phyloP scores from a whole-genome alignment of 306 rosid species.

The Casuarina glauca region DNA sequence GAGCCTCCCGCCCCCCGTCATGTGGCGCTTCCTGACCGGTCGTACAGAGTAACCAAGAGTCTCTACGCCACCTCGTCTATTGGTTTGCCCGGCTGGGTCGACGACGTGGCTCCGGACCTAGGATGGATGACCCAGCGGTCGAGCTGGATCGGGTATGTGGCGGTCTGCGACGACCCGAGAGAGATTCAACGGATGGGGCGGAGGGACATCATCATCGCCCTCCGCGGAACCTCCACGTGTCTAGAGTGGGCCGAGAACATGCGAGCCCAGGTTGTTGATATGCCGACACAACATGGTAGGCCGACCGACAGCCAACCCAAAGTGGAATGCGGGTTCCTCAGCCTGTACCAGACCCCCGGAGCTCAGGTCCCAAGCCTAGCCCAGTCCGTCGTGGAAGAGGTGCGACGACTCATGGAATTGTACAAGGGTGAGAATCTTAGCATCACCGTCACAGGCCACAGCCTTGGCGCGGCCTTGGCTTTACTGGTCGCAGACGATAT shows the following conservation, averaged over 20 bases:
- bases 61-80: constrained; percentile 88
- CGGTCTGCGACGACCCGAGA: constrained; percentile 74
- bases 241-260: constrained; percentile 91
- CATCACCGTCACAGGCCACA: constrained; percentile 84
- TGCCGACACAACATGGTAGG: neutral
- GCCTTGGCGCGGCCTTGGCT: constrained; percentile 85
- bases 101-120: constrained; percentile 78
- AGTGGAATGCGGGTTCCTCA: constrained; percentile 82
- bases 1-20: constrained; percentile 47
- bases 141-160: constrained; percentile 91
- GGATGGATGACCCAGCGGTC: constrained; percentile 98
- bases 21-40: constrained; percentile 53
- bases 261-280: constrained; percentile 57
- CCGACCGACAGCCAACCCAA: constrained; percentile 35
- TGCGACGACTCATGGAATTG: constrained; percentile 44
- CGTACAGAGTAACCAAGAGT: constrained; percentile 69
- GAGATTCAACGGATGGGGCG: constrained; percentile 85
- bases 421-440: constrained; percentile 73
- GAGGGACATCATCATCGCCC: constrained; percentile 78
- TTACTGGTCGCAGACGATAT: constrained; percentile 76
- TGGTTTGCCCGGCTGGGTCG: constrained; percentile 81
- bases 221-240: constrained; percentile 93
- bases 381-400: constrained; percentile 66
- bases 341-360: constrained; percentile 66
- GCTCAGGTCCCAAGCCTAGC: constrained; percentile 73